A percentile compares a stretch with the other conserved stretches of the same genome.
phyloP scores from a whole-genome alignment of 768 basidiomycete genomes.

The Omphalotus guepiniiformis region DNA sequence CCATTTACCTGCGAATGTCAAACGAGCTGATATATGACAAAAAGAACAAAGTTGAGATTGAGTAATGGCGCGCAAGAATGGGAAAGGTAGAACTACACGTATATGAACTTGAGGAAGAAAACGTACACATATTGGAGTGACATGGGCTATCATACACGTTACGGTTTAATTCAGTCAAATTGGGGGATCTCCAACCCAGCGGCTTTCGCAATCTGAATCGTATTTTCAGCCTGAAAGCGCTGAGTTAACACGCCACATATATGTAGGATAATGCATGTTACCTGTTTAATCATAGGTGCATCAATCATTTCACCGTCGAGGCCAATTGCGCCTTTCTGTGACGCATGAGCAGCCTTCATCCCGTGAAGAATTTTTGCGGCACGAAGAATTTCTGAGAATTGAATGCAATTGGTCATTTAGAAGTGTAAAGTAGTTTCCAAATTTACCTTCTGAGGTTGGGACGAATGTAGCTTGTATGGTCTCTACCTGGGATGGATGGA shows the following conservation, averaged over 20 bases:
- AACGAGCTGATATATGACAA: background rate
- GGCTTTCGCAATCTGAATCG: slow-evolving; percentile 45
- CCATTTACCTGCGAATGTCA: background rate
- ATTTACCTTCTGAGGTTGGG: slow-evolving; percentile 62
- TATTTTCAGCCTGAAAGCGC: slow-evolving; percentile 41
- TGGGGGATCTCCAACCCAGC: slow-evolving; percentile 53
- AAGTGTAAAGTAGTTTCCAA: too few species aligned
- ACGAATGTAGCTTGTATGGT: slow-evolving; percentile 76
- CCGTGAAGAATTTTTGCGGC: slow-evolving; percentile 67
- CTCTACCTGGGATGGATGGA: slow-evolving; percentile 83
- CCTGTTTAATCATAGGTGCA: slow-evolving; percentile 87
- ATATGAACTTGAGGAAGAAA: background rate
- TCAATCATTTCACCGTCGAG: slow-evolving; percentile 87
- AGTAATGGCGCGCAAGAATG: slow-evolving; percentile 11
- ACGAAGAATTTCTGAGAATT: slow-evolving; percentile 60
- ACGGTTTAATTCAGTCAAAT: slow-evolving; percentile 18
- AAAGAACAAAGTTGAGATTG: slow-evolving; percentile 37
- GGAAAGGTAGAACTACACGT: background rate
- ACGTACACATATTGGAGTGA: background rate
- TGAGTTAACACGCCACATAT: background rate
- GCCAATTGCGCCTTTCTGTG: slow-evolving; percentile 65
- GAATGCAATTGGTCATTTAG: background rate
- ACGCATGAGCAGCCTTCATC: slow-evolving; percentile 56
- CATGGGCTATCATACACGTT: background rate
- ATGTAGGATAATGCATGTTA: slow-evolving; percentile 15